Evolutionary conservation across 2,329 filamentous ascomycete genomes (phyloP).

Genomic region (Penicillium sp.): DNA sequence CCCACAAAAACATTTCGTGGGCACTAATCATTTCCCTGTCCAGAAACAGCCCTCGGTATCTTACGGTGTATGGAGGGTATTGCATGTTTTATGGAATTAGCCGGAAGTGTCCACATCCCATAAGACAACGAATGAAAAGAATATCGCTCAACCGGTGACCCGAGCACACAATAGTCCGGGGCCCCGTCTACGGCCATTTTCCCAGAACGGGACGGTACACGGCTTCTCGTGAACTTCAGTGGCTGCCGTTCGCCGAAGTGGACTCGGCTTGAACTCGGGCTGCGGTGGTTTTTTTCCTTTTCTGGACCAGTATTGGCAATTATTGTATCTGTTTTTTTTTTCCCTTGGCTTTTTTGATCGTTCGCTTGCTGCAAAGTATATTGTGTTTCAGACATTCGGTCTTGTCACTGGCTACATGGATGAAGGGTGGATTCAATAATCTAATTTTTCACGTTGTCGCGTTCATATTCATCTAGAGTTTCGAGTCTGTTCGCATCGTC

Average conservation of each 20-base stretch:
- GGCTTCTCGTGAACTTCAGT: slow-evolving; percentile 6
- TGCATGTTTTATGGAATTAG: slow-evolving; percentile 5
- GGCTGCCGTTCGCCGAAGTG: slow-evolving; percentile 17
- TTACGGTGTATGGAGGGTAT: neutral
- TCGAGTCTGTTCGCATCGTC: neutral
- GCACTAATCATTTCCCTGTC: slow-evolving; percentile 1
- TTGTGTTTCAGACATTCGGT: neutral
- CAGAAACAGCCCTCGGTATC: neutral
- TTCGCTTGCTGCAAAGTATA: neutral
- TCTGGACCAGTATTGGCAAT: neutral
- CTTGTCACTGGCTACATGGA: neutral
- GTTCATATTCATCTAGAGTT: neutral
- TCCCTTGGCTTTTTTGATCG: no score
- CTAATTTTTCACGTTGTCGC: neutral
- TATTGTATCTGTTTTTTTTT: neutral
- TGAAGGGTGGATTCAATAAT: neutral
- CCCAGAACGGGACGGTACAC: slow-evolving; percentile 15
- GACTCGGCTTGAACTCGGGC: slow-evolving; percentile 11
- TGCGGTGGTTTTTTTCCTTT: neutral
- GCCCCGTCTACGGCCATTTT: slow-evolving; percentile 18
- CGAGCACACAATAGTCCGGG: slow-evolving; percentile 17
- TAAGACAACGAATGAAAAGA: neutral
- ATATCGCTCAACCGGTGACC: neutral
- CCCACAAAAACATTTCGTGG: neutral
- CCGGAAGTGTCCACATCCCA: slow-evolving; percentile 12